Percentiles rank a stretch among this genome's conserved stretches.
Conservation (phyloP, 2,329 filamentous ascomycete genomes). For the Chaetomiaceae sp. region DNA sequence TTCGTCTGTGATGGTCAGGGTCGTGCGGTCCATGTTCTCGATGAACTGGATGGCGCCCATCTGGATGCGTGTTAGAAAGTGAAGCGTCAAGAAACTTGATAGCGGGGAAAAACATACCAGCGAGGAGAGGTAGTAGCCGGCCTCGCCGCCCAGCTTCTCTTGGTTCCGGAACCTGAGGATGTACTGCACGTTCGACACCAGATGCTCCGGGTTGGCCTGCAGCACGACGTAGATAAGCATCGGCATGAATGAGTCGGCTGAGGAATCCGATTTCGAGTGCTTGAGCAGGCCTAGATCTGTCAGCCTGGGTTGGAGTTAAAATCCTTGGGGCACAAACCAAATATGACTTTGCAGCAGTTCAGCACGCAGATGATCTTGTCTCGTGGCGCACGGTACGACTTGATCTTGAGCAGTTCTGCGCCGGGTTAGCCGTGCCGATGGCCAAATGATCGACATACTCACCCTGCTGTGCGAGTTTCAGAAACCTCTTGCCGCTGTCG, state of each 20-base stretch:
- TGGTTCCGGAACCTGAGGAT: conserved; percentile 95
- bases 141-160: conserved; percentile 94
- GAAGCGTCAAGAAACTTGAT: not conserved
- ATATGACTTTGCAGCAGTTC: conserved; percentile 99
- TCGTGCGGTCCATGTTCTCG: conserved; percentile 91
- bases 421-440: conserved; percentile 20
- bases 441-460: conserved; percentile 16
- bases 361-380: conserved; percentile 98
- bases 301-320: not conserved
- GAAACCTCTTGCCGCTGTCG: conserved; percentile 80
- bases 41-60: conserved; percentile 96
- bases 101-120: conserved; percentile 48
- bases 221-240: conserved; percentile 93
- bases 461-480: conserved; percentile 85
- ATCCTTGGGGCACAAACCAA: conserved; percentile 51
- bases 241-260: conserved; percentile 92
- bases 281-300: conserved; percentile 67
- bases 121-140: conserved; percentile 95
- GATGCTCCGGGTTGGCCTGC: conserved; percentile 87
- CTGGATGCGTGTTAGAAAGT: conserved; percentile 32
- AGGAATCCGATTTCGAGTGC: conserved; percentile 88
- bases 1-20: conserved; percentile 84
- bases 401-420: conserved; percentile 90
- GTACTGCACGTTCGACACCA: conserved; percentile 97
- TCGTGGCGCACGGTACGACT: conserved; percentile 89